Conservation (phyloP, 495 filamentous ascomycete genomes). For the Trichocladium uniseriatum region DNA sequence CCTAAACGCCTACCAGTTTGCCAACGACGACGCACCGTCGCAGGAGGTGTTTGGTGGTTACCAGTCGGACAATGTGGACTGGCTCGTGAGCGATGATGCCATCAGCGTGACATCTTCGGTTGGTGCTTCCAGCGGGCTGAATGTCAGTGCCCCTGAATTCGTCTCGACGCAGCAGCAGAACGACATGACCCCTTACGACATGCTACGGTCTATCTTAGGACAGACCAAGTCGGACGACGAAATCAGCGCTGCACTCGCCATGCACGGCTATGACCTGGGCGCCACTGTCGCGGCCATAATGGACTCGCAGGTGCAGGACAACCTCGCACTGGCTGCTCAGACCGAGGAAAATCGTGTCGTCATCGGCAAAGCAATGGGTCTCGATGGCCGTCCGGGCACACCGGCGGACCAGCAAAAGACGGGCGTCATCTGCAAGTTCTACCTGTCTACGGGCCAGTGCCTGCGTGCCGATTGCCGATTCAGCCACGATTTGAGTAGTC, state of each 20-base stretch:
- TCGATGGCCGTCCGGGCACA: conserved; percentile 59
- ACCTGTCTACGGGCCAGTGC: conserved; percentile 83
- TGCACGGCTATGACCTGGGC: conserved; percentile 85
- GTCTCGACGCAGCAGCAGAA: conserved; percentile 53
- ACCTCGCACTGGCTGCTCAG: conserved; percentile 29
- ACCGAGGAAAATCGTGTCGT: conserved; percentile 47
- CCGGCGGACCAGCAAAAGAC: conserved; percentile 62
- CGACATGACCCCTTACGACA: conserved; percentile 98
- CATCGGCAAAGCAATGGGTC: conserved; percentile 84
- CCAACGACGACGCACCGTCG: conserved; percentile 57
- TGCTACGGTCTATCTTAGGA: conserved; percentile 88
- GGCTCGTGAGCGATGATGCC: conserved; percentile 88
- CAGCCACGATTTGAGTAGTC: conserved; percentile 89
- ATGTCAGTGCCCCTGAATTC: conserved; percentile 72
- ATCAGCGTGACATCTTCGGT: conserved; percentile 66
- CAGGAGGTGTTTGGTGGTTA: conserved; percentile 86
- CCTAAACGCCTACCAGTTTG: conserved; percentile 88
- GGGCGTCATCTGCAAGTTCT: conserved; percentile 92
- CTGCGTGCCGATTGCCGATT: conserved; percentile 93
- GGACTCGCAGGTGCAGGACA: conserved; percentile 45
- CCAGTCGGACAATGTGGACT: conserved; percentile 89
- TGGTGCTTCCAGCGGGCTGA: conserved; percentile 53
- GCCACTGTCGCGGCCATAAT: conserved; percentile 82
- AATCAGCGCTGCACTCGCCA: conserved; percentile 78
- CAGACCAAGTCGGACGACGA: conserved; percentile 87